Conservation (phyloP, 306 rosid genomes). For the Betula pendula region DNA sequence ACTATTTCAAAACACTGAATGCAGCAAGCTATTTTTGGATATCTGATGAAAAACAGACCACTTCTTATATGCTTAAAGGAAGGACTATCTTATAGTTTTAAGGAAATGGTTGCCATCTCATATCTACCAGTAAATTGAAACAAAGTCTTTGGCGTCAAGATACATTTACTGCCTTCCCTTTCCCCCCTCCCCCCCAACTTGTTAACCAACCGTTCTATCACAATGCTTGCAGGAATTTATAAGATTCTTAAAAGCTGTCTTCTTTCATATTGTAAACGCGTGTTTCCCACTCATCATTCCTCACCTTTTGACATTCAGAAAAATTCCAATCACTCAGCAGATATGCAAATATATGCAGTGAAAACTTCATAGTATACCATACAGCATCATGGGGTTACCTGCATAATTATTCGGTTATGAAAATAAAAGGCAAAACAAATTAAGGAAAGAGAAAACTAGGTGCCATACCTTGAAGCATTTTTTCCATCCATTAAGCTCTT, state of each 20-base stretch:
- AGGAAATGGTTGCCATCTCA: neutral
- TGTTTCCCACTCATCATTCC: conserved; percentile 7
- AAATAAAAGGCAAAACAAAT: neutral
- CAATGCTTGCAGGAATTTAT: neutral
- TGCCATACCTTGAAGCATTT: conserved; percentile 28
- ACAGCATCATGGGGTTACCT: neutral
- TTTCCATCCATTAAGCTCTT: conserved; percentile 30
- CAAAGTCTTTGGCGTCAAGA: conserved; percentile 9
- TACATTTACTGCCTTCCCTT: neutral
- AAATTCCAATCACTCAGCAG: neutral
- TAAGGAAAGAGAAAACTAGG: neutral
- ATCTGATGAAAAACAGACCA: neutral
- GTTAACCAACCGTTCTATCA: neutral
- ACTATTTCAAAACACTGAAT: neutral
- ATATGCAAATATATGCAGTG: conserved; percentile 6
- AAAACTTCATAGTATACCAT: conserved; percentile 11
- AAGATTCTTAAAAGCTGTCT: conserved; percentile 1
- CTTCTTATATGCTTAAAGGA: neutral
- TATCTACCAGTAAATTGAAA: neutral
- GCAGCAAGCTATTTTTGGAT: neutral
- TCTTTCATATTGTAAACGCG: neutral
- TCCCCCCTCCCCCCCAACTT: neutral
- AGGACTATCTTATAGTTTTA: neutral
- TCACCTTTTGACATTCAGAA: conserved; percentile 4
- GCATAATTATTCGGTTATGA: neutral